Conservation (phyloP, 2,329 filamentous ascomycete species). For the Ceratocystis papillata region DNA sequence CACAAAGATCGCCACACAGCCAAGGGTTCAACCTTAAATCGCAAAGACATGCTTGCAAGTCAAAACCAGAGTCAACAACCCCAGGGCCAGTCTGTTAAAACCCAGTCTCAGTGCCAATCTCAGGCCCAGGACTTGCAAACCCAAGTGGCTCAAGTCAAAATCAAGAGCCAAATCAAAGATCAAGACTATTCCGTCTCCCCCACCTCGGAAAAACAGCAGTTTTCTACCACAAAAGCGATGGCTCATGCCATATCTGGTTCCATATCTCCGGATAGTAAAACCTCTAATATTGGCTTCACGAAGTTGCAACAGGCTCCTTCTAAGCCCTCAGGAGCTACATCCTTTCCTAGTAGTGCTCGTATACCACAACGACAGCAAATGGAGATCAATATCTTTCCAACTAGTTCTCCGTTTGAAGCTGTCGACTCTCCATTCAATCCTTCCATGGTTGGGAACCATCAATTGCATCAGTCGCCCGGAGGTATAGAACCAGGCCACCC, state of each 20-base stretch:
- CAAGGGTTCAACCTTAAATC: slow-evolving; percentile 64
- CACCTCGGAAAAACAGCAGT: slow-evolving; percentile 30
- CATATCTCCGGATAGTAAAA: slow-evolving; percentile 40
- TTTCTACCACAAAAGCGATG: background rate
- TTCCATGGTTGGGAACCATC: slow-evolving; percentile 14
- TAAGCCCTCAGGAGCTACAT: background rate
- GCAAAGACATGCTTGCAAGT: slow-evolving; percentile 45
- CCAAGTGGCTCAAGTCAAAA: slow-evolving; percentile 34
- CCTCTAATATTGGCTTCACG: slow-evolving; percentile 36
- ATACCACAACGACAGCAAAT: slow-evolving; percentile 15
- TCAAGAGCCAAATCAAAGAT: slow-evolving; percentile 35
- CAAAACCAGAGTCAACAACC: slow-evolving; percentile 28
- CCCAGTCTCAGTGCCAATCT: slow-evolving; percentile 3
- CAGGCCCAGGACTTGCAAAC: background rate
- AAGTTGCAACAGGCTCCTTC: slow-evolving; percentile 29
- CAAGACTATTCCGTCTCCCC: slow-evolving; percentile 32
- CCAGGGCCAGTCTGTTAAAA: slow-evolving; percentile 5
- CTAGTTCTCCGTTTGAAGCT: slow-evolving; percentile 21
- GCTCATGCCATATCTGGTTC: slow-evolving; percentile 27
- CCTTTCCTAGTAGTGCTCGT: background rate
- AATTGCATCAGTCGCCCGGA: slow-evolving; percentile 15
- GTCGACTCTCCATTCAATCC: slow-evolving; percentile 22
- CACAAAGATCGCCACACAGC: slow-evolving; percentile 73
- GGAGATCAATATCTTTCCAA: slow-evolving; percentile 25
- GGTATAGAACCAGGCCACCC: slow-evolving; percentile 15